These are phyloP conservation scores for Phytophthora pini DNA, from an alignment of 352 stramenopile species.

Conservation along the genomic window DNA sequence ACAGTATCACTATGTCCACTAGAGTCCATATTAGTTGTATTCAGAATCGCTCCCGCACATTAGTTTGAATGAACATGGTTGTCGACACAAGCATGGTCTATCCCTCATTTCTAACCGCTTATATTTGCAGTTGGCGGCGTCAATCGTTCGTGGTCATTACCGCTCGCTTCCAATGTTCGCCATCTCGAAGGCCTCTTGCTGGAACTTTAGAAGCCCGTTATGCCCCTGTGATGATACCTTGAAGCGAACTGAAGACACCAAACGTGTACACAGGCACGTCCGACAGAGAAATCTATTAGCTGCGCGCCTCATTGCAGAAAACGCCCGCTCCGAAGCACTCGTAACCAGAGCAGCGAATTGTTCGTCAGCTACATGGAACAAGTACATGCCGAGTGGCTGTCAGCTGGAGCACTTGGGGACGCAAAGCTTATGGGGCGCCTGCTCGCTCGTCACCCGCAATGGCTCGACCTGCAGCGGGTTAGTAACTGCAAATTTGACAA, in stretches of 20 bases:
- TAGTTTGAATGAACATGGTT: background rate
- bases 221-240: background rate
- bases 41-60: too few species aligned
- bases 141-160: too few species aligned
- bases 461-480: constrained; percentile 23
- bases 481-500: background rate
- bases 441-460: constrained; percentile 19
- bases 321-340: background rate
- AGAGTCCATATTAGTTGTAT: too few species aligned
- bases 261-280: too few species aligned
- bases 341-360: background rate
- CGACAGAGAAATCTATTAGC: background rate
- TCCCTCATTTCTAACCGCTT: too few species aligned
- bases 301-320: constrained; percentile 1
- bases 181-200: too few species aligned
- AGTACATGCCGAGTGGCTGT: constrained; percentile 23
- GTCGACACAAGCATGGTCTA: too few species aligned
- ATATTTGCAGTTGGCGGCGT: too few species aligned
- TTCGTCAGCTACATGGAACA: constrained; percentile 10
- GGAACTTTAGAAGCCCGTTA: too few species aligned
- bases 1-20: too few species aligned
- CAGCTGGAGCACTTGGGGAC: constrained; percentile 17
- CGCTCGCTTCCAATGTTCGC: too few species aligned
- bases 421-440: constrained; percentile 19
- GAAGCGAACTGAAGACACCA: background rate